phyloP scores from a whole-genome alignment of 2,329 filamentous ascomycete genomes.

The Microdochium bolleyi region DNA sequence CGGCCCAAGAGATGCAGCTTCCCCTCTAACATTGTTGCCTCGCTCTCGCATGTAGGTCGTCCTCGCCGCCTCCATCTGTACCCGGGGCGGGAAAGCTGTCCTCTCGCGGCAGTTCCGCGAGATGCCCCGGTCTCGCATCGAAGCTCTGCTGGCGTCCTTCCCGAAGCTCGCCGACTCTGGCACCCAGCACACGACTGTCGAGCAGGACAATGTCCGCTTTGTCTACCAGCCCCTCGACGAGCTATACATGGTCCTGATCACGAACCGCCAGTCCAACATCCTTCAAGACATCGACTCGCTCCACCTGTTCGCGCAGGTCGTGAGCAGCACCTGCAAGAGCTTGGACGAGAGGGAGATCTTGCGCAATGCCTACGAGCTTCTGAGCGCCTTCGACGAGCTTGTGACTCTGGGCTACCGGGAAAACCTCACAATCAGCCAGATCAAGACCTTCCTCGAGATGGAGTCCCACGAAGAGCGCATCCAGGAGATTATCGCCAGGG shows the following conservation, averaged over 20 bases:
- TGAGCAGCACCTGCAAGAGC: slow-evolving; percentile 91
- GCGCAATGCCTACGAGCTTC: slow-evolving; percentile 89
- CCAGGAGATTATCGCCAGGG: slow-evolving; percentile 91
- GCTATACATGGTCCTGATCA: slow-evolving; percentile 99
- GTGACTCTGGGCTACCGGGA: slow-evolving; percentile 94
- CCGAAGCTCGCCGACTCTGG: slow-evolving; percentile 94
- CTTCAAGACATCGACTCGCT: slow-evolving; percentile 98
- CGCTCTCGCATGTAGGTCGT: slow-evolving; percentile 66
- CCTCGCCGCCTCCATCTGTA: slow-evolving; percentile 97
- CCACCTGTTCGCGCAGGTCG: slow-evolving; percentile 95
- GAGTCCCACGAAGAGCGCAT: slow-evolving; percentile 98
- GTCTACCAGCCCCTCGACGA: slow-evolving; percentile 99
- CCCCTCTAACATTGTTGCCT: slow-evolving; percentile 1
- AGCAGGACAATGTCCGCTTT: slow-evolving; percentile 98
- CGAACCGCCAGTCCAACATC: slow-evolving; percentile 98
- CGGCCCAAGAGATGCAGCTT: neutral
- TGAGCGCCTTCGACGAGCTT: slow-evolving; percentile 95
- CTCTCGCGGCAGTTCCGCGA: slow-evolving; percentile 96
- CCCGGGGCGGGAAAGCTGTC: slow-evolving; percentile 94
- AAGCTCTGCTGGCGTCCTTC: slow-evolving; percentile 92
- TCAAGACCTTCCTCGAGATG: slow-evolving; percentile 99
- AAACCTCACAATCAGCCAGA: slow-evolving; percentile 92
- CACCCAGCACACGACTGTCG: slow-evolving; percentile 95
- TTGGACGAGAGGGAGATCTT: slow-evolving; percentile 93
- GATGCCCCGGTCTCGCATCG: slow-evolving; percentile 93